Evolutionary conservation across 164 flowering plant species (phyloP), one percentile per base, ranked within the genome.

Genomic region (Echeveria elegans): DNA sequence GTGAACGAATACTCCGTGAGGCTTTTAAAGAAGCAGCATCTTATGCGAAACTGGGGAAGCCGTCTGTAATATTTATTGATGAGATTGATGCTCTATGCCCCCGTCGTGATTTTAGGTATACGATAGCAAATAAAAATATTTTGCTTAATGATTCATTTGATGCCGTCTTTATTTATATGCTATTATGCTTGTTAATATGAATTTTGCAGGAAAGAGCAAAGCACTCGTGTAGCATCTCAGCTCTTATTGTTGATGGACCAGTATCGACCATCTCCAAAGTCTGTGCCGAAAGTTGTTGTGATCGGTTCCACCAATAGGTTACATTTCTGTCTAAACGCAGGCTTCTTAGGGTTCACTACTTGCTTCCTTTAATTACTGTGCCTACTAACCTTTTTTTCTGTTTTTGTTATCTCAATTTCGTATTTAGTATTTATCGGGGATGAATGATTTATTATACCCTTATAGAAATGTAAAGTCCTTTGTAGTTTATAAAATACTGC

Each of bases 251-350:
- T 95, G 74, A 88, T 95, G 97, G 97, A 90, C 74, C 81, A 84
- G 38, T 83, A 73, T 66, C 86, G 71, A 67, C 78, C 80, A 2
- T 74, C 82, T 23, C 75, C 79, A 58, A 53, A 77, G 65, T 76
- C 82, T 70, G 67, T 10, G 61, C 77, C 82, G 12, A 85, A 78
- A 23, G 89, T 91, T 71, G 85, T 86, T 65, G 92, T 94, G 60
- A 92, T 94, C 70, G 99, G 96, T 61, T 83, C 99, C 65, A 95
- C 99, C 48, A 95, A 91, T 79, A 94, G 94, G 99, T 92, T 53
- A 6, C 34, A 12, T 40, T 26, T 24, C 43, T 58, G 58, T 36
- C 64, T 59, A 30, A 30, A 5, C 16, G 9, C 48, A 65, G 0
- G 14, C 6, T 18, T 18, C 43, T 16, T n/a, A 65, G 12, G n/a